Conservation (phyloP, 805 yeast genomes). For the Ogataea dorogensis region DNA sequence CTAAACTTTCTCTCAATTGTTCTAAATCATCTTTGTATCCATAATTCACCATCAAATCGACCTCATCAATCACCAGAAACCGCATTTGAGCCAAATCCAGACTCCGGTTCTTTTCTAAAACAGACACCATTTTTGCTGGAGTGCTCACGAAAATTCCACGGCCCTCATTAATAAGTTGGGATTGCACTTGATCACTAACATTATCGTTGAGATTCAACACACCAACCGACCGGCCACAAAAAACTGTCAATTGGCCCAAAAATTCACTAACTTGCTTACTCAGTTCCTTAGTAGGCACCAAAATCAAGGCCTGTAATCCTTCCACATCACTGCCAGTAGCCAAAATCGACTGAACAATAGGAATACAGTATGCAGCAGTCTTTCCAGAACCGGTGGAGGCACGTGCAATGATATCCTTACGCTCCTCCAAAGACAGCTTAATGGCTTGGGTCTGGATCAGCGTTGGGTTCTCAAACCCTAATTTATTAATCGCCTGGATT, state of each 20-base stretch:
- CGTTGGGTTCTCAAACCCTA: constrained; percentile 85
- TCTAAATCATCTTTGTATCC: constrained; percentile 87
- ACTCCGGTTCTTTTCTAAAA: constrained; percentile 44
- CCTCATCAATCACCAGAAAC: constrained; percentile 89
- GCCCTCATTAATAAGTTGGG: constrained; percentile 63
- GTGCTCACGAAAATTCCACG: constrained; percentile 88
- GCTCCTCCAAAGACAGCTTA: constrained; percentile 85
- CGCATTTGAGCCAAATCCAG: constrained; percentile 56
- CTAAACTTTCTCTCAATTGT: constrained; percentile 60
- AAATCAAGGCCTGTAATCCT: constrained; percentile 56
- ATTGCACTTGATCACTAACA: constrained; percentile 66
- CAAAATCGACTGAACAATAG: constrained; percentile 77
- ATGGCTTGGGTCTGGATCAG: constrained; percentile 89
- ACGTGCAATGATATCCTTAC: constrained; percentile 87
- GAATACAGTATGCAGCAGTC: constrained; percentile 86
- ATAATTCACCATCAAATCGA: constrained; percentile 83
- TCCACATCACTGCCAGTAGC: constrained; percentile 35
- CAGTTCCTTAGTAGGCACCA: constrained; percentile 93
- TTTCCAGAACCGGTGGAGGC: constrained; percentile 97
- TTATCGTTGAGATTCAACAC: constrained; percentile 62
- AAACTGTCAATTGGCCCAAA: constrained; percentile 63
- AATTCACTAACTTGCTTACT: constrained; percentile 81
- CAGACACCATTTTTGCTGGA: constrained; percentile 69
- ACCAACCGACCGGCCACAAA: constrained; percentile 65
- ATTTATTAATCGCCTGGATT: constrained; percentile 74